Base-by-base conservation (phyloP, 2,329 filamentous ascomycete species). In the Paradendryphiella salina region DNA sequence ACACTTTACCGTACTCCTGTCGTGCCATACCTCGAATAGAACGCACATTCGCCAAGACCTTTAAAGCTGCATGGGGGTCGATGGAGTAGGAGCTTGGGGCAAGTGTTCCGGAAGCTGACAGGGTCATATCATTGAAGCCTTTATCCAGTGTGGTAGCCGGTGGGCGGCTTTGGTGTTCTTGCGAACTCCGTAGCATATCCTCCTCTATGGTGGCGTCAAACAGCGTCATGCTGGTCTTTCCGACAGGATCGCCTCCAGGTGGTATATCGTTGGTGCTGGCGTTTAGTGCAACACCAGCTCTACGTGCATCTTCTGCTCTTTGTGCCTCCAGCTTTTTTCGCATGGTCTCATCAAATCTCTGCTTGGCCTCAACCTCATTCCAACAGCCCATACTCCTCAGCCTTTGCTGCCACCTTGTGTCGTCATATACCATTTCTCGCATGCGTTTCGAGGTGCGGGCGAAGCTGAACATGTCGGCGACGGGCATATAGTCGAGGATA, bases 351-450 rank as follows among this genome's bases (percentile, higher is more conserved):
- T 96, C 93, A 44, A 90, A 89, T 45, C 89, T 79, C 61, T 83
- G 85, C 54, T 92, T 82, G 4, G 94, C 94, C 70, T 96, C 93
- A 3, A 78, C 73, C 70, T 99, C 94, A 67, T 96, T 87, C 94
- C 94, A 99, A 60, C 89, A 88, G 1, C 87, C 89, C 85, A 99
- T 96, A 51, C 82, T 85, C 70, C 88, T 88, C 46, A 99, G 75
- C 57, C 89, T 83, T 57, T 89, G 85, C 32, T 97, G 88, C 94
- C 94, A 99, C 77, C 93, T 83, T 41, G 91, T 90, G 73, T 99
- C 94, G 72, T 99, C 94, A 75, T 97, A 99, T 3, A 96, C 92
- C 92, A 99, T 99, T 75, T 99, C 94, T 69, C 88, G 87, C 81
- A 97, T 84, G 54, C 90, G 88, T 68, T 84, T 88, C 51, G 90